phyloP scores from a whole-genome alignment of 352 stramenopile genomes.

The Pythium insidiosum region DNA sequence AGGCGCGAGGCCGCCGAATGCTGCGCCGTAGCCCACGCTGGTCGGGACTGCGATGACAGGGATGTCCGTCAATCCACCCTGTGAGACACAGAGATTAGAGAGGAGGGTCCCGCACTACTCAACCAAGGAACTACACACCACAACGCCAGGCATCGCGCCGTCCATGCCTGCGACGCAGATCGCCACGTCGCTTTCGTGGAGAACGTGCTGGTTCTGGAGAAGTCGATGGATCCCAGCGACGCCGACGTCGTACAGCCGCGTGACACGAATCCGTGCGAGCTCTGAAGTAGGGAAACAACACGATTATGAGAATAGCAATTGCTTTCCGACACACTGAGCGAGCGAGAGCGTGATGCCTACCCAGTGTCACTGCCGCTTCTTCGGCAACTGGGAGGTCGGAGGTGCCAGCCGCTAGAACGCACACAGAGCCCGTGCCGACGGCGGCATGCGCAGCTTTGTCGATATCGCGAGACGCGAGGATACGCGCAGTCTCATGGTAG shows the following conservation, averaged over 20 bases:
- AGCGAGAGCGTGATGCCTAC: constrained; percentile 14
- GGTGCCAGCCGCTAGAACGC: constrained; percentile 92
- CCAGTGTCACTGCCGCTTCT: constrained; percentile 92
- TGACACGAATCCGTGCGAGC: constrained; percentile 79
- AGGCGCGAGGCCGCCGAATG: constrained; percentile 88
- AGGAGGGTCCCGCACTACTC: too few species aligned
- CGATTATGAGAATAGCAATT: neutral
- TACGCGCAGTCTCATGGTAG: constrained; percentile 65
- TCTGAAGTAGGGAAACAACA: constrained; percentile 37
- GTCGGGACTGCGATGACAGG: constrained; percentile 89
- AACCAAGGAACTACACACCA: constrained; percentile 84
- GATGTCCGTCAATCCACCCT: constrained; percentile 74
- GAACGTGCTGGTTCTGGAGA: constrained; percentile 74
- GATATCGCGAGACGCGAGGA: constrained; percentile 47
- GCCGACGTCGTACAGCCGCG: constrained; percentile 88
- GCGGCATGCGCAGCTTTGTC: neutral
- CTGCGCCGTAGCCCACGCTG: constrained; percentile 89
- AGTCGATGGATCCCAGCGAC: constrained; percentile 93
- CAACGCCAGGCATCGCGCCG: constrained; percentile 94
- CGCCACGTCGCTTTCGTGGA: constrained; percentile 87
- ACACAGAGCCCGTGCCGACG: constrained; percentile 7
- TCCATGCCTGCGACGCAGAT: constrained; percentile 98
- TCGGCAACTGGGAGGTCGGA: constrained; percentile 95
- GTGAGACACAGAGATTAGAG: neutral
- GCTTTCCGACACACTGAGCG: neutral